phyloP scores from a whole-genome alignment of 495 filamentous ascomycete genomes.

The Aspergillus mulundensis region DNA sequence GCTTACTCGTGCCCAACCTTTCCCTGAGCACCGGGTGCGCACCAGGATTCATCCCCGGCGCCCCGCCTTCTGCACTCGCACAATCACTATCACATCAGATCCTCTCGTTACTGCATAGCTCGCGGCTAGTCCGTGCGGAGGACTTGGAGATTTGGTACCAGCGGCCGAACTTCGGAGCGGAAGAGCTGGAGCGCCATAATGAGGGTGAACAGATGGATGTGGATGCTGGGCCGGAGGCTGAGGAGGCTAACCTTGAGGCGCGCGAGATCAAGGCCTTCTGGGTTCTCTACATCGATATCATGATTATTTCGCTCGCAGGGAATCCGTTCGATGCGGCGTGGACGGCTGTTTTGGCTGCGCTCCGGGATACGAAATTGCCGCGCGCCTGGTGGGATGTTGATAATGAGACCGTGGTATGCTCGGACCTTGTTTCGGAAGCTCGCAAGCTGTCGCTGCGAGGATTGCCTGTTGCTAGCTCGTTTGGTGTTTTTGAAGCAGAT shows the following conservation, averaged over 20 bases:
- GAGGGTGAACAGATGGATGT: constrained; percentile 45
- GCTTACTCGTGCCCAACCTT: constrained; percentile 86
- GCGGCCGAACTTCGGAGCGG: constrained; percentile 39
- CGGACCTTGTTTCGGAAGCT: constrained; percentile 47
- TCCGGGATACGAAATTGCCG: constrained; percentile 75
- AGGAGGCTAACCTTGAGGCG: constrained; percentile 16
- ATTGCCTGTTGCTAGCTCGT: constrained; percentile 68
- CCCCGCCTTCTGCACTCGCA: constrained; percentile 71
- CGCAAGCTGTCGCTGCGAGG: constrained; percentile 49
- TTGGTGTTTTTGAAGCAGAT: constrained; percentile 68
- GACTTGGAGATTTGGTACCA: constrained; percentile 69
- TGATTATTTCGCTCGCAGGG: constrained; percentile 86
- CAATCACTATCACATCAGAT: constrained; percentile 79
- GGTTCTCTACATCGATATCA: constrained; percentile 87
- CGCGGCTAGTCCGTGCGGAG: constrained; percentile 54
- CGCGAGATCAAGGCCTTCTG: constrained; percentile 77
- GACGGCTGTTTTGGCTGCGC: constrained; percentile 77
- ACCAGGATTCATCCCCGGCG: constrained; percentile 76
- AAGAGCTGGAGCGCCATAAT: constrained; percentile 32
- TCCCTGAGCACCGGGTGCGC: constrained; percentile 86
- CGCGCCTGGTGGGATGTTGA: constrained; percentile 83
- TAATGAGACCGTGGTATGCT: constrained; percentile 71
- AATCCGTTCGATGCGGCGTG: constrained; percentile 89
- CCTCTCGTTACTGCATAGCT: constrained; percentile 66
- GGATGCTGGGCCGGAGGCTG: constrained; percentile 20